A percentile compares a stretch with the other conserved stretches of the same genome.
Evolutionary conservation across 805 yeast species (phyloP).

Genomic region (Zygoascus flipseniorum): DNA sequence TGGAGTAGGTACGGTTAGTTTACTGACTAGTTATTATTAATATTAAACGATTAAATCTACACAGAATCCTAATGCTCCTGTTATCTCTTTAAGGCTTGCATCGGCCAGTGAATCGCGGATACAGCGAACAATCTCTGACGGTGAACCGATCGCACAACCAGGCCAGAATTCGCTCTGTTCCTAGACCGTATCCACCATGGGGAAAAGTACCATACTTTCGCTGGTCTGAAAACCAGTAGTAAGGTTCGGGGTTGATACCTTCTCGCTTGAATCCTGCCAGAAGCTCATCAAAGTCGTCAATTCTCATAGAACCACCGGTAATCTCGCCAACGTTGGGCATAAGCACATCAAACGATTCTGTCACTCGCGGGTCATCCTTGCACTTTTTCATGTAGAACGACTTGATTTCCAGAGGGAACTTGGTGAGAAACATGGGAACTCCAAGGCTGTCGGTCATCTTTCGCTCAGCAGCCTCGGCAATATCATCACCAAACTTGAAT

Average conservation of each 20-base stretch:
- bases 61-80: neutral
- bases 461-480: slow-evolving; percentile 99
- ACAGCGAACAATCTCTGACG: slow-evolving; percentile 94
- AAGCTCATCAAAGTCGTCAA: slow-evolving; percentile 69
- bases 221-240: slow-evolving; percentile 95
- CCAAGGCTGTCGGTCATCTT: slow-evolving; percentile 95
- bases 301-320: slow-evolving; percentile 99
- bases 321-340: slow-evolving; percentile 99
- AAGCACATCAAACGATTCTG: slow-evolving; percentile 95
- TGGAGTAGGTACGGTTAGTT: too few relatives aligned
- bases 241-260: slow-evolving; percentile 68
- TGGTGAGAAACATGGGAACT: slow-evolving; percentile 81
- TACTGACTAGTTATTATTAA: neutral
- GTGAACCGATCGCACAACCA: slow-evolving; percentile 98
- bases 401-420: slow-evolving; percentile 96
- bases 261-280: slow-evolving; percentile 90
- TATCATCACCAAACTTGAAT: slow-evolving; percentile 96
- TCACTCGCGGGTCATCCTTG: slow-evolving; percentile 82
- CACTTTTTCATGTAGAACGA: slow-evolving; percentile 97
- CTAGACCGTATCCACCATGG: slow-evolving; percentile 98
- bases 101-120: slow-evolving; percentile 97
- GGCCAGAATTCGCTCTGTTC: slow-evolving; percentile 95
- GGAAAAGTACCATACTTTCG: slow-evolving; percentile 97
- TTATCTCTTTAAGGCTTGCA: slow-evolving; percentile 66
- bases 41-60: neutral